Conservation (phyloP, 768 basidiomycete genomes). For the Russula dissimulans region DNA sequence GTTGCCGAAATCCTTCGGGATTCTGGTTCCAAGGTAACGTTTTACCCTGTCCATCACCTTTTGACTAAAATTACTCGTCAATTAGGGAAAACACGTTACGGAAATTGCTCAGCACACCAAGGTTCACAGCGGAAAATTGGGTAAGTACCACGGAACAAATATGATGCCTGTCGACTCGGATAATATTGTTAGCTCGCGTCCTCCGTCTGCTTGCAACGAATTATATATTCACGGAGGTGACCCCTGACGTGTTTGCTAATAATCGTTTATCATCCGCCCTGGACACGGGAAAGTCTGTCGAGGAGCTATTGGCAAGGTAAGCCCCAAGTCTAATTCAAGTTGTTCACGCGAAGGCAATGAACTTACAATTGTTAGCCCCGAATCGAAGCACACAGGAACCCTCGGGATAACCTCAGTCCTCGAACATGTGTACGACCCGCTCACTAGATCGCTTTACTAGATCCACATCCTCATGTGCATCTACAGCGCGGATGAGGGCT, state of each 20-base stretch:
- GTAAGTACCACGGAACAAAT: slow-evolving; percentile 17
- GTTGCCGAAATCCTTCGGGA: slow-evolving; percentile 17
- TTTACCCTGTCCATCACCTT: background rate
- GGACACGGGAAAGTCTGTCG: slow-evolving; percentile 22
- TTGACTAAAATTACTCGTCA: background rate
- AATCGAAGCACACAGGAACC: slow-evolving; percentile 4
- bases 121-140: slow-evolving; percentile 28
- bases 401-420: slow-evolving; percentile 7
- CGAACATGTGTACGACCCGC: slow-evolving; percentile 2
- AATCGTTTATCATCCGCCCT: slow-evolving; percentile 23
- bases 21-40: slow-evolving; percentile 10
- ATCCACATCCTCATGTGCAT: background rate
- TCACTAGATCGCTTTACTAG: background rate
- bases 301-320: slow-evolving; percentile 16
- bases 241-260: slow-evolving; percentile 24
- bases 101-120: slow-evolving; percentile 30
- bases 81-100: slow-evolving; percentile 30
- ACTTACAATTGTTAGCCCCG: background rate
- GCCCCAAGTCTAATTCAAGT: background rate
- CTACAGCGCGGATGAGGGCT: slow-evolving; percentile 1
- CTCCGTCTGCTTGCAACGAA: slow-evolving; percentile 25
- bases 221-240: slow-evolving; percentile 25
- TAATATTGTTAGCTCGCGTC: slow-evolving; percentile 17
- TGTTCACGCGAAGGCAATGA: slow-evolving; percentile 13
- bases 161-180: background rate